Conservation (phyloP, 768 basidiomycete genomes). For the Tricholoma sp. region DNA sequence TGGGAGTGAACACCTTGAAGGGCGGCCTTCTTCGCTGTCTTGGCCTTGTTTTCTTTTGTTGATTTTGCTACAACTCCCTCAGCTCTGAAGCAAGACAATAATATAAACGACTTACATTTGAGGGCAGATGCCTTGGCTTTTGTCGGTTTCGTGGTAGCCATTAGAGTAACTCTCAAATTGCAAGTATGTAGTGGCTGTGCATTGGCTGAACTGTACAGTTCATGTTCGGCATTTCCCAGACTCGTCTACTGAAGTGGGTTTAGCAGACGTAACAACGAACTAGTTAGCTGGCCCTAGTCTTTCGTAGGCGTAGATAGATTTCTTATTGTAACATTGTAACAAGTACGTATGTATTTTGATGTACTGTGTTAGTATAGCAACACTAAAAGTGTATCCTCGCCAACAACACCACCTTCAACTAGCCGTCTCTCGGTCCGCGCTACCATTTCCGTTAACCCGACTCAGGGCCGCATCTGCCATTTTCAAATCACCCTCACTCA, state of each 20-base stretch:
- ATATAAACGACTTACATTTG: slow-evolving; percentile 34
- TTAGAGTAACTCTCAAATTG: slow-evolving; percentile 20
- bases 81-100: not conserved
- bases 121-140: slow-evolving; percentile 56
- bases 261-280: too few species aligned
- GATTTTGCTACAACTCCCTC: slow-evolving; percentile 21
- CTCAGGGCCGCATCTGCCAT: slow-evolving; percentile 86
- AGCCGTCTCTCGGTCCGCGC: not conserved
- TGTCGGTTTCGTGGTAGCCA: slow-evolving; percentile 60
- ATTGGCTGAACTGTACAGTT: slow-evolving; percentile 17
- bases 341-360: too few species aligned
- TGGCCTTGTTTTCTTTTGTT: slow-evolving; percentile 65
- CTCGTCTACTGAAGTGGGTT: too few species aligned
- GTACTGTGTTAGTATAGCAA: too few species aligned
- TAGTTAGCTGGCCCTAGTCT: not conserved
- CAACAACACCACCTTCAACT: not conserved
- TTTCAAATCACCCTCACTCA: slow-evolving; percentile 84
- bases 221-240: not conserved
- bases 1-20: slow-evolving; percentile 81
- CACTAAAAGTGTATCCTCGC: too few species aligned
- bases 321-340: too few species aligned
- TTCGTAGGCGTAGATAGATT: not conserved
- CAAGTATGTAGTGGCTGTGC: slow-evolving; percentile 13
- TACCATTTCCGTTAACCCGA: slow-evolving; percentile 25
- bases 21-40: slow-evolving; percentile 94